Base-by-base conservation (phyloP, 768 basidiomycete genomes). In the Strobilomyces echinocephalus region DNA sequence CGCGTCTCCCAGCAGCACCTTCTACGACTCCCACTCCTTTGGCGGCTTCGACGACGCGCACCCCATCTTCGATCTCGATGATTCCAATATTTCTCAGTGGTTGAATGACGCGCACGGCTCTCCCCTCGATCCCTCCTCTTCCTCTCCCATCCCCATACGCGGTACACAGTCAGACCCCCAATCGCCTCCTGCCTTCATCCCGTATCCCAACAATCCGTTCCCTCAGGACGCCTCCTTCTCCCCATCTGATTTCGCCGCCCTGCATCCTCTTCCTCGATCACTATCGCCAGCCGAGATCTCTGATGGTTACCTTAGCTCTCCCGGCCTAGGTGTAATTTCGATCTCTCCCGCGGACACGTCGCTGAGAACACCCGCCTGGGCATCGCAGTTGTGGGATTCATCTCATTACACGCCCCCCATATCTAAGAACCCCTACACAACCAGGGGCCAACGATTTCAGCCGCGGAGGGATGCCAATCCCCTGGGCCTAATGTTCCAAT, bases 81-180 rank as follows among this genome's bases (percentile, higher is more conserved):
- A 74, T 54, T 62, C 69, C 57, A 64, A 75, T 36, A 71, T 82
- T 4, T 73, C 79, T 0, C 74, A 77, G 56, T 88, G 87, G 87
- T 74, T 88, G 49, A 76, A 79, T 62, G 87, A 88, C 67, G 69
- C 80, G 46, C 81, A 83, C 46, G 52, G 67, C 26, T 61, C 69
- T 26, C 39, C 71, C 28, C 55, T 68, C 26, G 69, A 69, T 38
- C 59, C 64, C 0, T 66, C 72, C 54, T 62, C 77, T 8, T 78
- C 83, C 3, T 81, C 83, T 0, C 85, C 87, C 24, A 84, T 87
- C 60, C 77, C 83, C 57, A 85, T 84, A 49, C 82, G 81, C 31
- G 56, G 55, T n/a, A 73, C 78, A 5, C 70, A 75, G 11, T 63
- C 72, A 31, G 73, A 72, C 65, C 64, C 72, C 16, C 72, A 75